A percentile compares a stretch with the other conserved stretches of the same genome.
Evolutionary conservation across 495 filamentous ascomycete species (phyloP).

Genomic region (Penicillium maclennaniae): DNA sequence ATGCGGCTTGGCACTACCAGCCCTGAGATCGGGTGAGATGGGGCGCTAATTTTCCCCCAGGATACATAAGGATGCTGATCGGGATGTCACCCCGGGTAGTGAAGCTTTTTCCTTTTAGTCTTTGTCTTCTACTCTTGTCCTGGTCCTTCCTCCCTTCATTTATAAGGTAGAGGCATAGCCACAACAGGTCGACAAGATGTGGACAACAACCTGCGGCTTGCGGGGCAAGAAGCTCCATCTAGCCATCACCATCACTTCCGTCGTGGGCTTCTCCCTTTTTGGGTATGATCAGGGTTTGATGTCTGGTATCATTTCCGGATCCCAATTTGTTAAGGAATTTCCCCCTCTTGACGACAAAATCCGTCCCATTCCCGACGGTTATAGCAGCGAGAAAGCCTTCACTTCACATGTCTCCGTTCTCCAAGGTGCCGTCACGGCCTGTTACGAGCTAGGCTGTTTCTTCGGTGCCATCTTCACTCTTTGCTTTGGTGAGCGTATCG

Average conservation of each 20-base stretch:
- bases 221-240: conserved; percentile 34
- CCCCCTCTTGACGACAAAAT: conserved; percentile 42
- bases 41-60: not conserved
- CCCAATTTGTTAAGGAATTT: conserved; percentile 65
- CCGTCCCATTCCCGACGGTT: not conserved
- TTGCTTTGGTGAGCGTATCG: conserved; percentile 61
- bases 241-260: conserved; percentile 38
- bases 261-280: conserved; percentile 68
- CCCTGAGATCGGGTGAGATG: not conserved
- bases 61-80: not conserved
- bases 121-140: not conserved
- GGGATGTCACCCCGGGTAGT: not conserved
- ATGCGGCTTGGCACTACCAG: not conserved
- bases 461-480: conserved; percentile 72
- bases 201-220: conserved; percentile 36
- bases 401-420: conserved; percentile 56
- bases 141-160: not conserved
- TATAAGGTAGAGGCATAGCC: not conserved
- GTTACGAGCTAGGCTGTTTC: conserved; percentile 77
- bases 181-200: conserved; percentile 29
- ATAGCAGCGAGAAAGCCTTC: not conserved
- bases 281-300: conserved; percentile 72
- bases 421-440: conserved; percentile 74
- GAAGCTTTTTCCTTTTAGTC: not conserved
- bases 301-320: conserved; percentile 72